phyloP scores from a whole-genome alignment of 2,329 filamentous ascomycete species.

The Exophiala spinifera region DNA sequence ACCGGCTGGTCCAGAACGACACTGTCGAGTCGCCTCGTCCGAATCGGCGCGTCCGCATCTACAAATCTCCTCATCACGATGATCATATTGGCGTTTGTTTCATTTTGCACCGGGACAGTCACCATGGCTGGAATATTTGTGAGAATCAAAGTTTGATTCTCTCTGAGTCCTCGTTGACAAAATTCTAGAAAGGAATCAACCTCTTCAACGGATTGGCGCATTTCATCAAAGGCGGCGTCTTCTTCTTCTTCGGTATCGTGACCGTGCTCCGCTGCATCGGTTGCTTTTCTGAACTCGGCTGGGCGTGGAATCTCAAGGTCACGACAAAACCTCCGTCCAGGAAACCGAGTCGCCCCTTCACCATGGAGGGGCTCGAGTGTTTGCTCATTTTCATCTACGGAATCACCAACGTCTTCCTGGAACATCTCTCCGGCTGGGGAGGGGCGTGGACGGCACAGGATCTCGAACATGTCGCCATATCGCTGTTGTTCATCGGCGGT shows the following conservation, averaged over 20 bases:
- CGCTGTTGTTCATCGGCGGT: slow-evolving; percentile 78
- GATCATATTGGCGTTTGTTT: slow-evolving; percentile 8
- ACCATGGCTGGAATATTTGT: slow-evolving; percentile 40
- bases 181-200: slow-evolving; percentile 42
- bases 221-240: slow-evolving; percentile 79
- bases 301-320: slow-evolving; percentile 79
- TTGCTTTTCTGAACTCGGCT: slow-evolving; percentile 74
- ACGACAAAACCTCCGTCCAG: slow-evolving; percentile 46
- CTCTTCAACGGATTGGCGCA: slow-evolving; percentile 77
- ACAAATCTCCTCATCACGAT: slow-evolving; percentile 1
- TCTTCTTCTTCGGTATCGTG: slow-evolving; percentile 77
- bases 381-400: slow-evolving; percentile 79
- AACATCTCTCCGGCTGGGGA: slow-evolving; percentile 70
- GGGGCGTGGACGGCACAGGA: slow-evolving; percentile 68
- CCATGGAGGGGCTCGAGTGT: slow-evolving; percentile 77
- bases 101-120: slow-evolving; percentile 15
- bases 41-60: not conserved
- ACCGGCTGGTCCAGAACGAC: not conserved
- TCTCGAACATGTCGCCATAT: slow-evolving; percentile 81
- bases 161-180: slow-evolving; percentile 1
- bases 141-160: not conserved
- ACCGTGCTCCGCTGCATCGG: slow-evolving; percentile 78
- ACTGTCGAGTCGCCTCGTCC: not conserved
- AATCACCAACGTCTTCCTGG: slow-evolving; percentile 76
- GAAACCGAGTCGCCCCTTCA: slow-evolving; percentile 56